Base-by-base conservation (phyloP, 2,329 filamentous ascomycete genomes). In the Pseudogymnoascus sp. region DNA sequence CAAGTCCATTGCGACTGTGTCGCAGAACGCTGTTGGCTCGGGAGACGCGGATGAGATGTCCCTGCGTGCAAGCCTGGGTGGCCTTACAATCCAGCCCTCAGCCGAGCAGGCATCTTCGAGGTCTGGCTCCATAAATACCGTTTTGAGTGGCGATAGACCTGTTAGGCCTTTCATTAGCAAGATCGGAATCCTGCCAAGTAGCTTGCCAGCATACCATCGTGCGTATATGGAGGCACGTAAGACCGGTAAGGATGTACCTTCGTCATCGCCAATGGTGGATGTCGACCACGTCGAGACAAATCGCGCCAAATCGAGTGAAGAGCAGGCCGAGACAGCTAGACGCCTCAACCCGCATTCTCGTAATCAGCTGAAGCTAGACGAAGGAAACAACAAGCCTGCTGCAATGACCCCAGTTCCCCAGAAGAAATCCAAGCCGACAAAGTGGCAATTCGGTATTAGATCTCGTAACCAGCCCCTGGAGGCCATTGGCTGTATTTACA, bases 371-470 rank as follows among this genome's bases (percentile, higher is more conserved):
- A 85, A 87, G 61, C 77, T 91, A 2, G 89, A 93, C 67, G 87
- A 84, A 71, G 81, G 75, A 63, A 83, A 72, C 72, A 84, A 77
- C 67, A 80, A 84, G 38, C 85, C 85, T 3, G 83, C 86, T 64
- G 81, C 82, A 18, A 81, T 88, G 78, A 88, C 85, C 2, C 85
- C 84, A 0, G 82, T 87, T 59, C 84, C 86, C 2, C 75, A 80
- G 3, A 91, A 90, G 78, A 92, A 90, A 74, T 77, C 82, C 4
- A 92, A 90, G 72, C 89, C 89, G 1, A 90, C 93, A 14, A 91
- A 93, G 68, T 99, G 95, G 95, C 95, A 99, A 74, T 99, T 99
- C 73, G 95, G 95, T 63, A 99, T 99, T 66, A 86, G 95, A 38
- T 96, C 91, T 53, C 87, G 95, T 59, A 99, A 97, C 72, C 89